A percentile compares a stretch with the other conserved stretches of the same genome.
Evolutionary conservation across 768 basidiomycete genomes (phyloP).

Genomic region (Thelephora aurantiotincta): DNA sequence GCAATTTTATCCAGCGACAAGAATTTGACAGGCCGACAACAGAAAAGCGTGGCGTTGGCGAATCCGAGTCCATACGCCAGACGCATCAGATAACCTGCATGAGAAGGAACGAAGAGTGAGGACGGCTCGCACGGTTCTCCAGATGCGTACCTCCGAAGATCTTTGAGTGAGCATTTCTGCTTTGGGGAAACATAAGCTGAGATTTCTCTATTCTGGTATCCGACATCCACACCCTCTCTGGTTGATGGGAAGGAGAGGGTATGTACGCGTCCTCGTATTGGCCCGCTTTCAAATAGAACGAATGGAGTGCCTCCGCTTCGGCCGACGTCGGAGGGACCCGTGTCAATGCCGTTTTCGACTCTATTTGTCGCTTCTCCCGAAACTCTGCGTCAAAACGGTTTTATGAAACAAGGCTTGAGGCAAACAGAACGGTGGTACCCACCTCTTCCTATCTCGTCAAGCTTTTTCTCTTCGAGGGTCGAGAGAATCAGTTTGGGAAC

Average conservation of each 20-base stretch:
- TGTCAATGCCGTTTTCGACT: conserved; percentile 43
- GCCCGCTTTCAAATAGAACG: conserved; percentile 49
- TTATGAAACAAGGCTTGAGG: background rate
- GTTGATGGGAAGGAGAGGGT: background rate
- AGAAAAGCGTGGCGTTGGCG: conserved; percentile 57
- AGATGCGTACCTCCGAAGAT: conserved; percentile 51
- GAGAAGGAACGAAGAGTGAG: background rate
- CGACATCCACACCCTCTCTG: conserved; percentile 56
- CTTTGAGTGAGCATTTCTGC: conserved; percentile 64
- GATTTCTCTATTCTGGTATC: conserved; percentile 57
- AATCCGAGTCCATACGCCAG: conserved; percentile 73
- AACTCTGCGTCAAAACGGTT: conserved; percentile 27
- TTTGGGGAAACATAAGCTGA: conserved; percentile 77
- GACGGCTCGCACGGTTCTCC: background rate
- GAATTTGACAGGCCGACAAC: conserved; percentile 51
- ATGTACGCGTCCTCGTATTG: conserved; percentile 21
- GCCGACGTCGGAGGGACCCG: conserved; percentile 60
- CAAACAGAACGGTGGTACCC: conserved; percentile 9
- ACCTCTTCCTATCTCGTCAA: conserved; percentile 62
- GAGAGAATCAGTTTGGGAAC: conserved; percentile 50
- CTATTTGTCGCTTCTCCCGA: conserved; percentile 40
- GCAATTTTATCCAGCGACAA: conserved; percentile 69
- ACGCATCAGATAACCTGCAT: conserved; percentile 37
- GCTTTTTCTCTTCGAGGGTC: conserved; percentile 45
- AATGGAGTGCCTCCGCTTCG: conserved; percentile 58